A percentile compares a stretch with the other conserved stretches of the same genome.
phyloP scores from a whole-genome alignment of 306 rosid genomes.

The Mimosa bimucronata region DNA sequence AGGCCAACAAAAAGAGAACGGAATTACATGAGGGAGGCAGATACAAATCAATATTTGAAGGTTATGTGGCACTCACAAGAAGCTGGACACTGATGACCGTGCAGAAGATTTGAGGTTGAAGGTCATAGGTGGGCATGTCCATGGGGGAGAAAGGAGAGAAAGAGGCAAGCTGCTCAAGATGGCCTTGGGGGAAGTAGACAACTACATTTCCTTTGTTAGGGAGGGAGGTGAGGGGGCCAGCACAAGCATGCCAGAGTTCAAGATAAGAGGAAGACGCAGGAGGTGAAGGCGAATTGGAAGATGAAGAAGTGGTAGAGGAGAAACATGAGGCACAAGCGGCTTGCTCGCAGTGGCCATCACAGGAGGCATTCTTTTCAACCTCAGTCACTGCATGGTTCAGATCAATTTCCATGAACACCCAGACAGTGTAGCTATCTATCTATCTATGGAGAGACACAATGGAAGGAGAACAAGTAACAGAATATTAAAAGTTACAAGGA shows the following conservation, averaged over 20 bases:
- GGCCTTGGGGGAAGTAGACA: constrained; percentile 94
- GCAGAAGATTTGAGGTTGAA: constrained; percentile 89
- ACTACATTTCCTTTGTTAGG: constrained; percentile 94
- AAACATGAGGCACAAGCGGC: constrained; percentile 60
- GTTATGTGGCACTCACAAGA: constrained; percentile 64
- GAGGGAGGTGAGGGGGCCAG: constrained; percentile 91
- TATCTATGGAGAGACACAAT: constrained; percentile 35
- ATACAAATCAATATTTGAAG: constrained; percentile 16
- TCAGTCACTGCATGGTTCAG: constrained; percentile 85
- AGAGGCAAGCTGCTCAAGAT: constrained; percentile 76
- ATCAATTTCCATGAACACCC: constrained; percentile 97
- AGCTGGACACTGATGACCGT: constrained; percentile 81
- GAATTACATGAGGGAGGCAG: constrained; percentile 32
- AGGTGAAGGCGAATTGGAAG: constrained; percentile 66
- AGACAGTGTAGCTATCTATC: constrained; percentile 23
- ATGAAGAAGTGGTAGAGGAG: constrained; percentile 74
- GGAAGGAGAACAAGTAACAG: constrained; percentile 24
- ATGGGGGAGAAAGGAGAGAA: constrained; percentile 70
- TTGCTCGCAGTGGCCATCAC: constrained; percentile 73
- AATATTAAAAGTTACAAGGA: constrained; percentile 37
- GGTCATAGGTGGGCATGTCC: constrained; percentile 75
- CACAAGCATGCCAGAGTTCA: constrained; percentile 98
- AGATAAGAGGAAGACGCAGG: constrained; percentile 69
- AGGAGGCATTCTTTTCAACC: constrained; percentile 65
- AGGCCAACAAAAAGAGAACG: constrained; percentile 22